These are phyloP conservation scores for Linum trigynum DNA, from an alignment of 345 rosid genomes.

Conservation along the genomic window DNA sequence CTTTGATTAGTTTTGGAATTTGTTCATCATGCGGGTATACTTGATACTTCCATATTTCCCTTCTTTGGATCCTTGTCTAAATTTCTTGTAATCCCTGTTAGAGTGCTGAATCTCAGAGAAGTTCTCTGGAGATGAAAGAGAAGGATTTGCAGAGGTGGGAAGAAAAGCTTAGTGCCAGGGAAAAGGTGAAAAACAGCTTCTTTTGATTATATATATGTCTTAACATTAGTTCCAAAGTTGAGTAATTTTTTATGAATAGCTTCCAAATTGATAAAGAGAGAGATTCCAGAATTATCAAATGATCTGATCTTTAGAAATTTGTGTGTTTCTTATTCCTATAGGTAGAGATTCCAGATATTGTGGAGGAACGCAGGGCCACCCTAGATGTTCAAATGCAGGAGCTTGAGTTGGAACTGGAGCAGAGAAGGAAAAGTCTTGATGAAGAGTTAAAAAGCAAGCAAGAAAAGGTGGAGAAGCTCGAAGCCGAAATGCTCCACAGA, in stretches of 20 bases:
- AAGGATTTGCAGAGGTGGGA: constrained; percentile 47
- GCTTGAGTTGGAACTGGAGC: constrained; percentile 49
- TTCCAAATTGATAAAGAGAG: too few species aligned
- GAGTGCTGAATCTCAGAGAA: constrained; percentile 38
- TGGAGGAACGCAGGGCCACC: constrained; percentile 52
- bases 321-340: constrained; percentile 20
- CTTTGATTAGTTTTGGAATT: too few species aligned
- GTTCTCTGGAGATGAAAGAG: constrained; percentile 41
- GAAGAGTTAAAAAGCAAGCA: constrained; percentile 45
- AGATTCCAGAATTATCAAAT: too few species aligned
- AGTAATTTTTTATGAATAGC: too few species aligned
- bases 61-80: not conserved
- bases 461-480: constrained; percentile 36
- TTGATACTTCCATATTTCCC: not conserved
- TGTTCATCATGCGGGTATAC: not conserved
- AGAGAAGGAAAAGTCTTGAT: constrained; percentile 47
- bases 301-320: not conserved
- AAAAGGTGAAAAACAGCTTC: constrained; percentile 44
- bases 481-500: constrained; percentile 39
- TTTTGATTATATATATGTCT: constrained; percentile 1
- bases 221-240: not conserved
- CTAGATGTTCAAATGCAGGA: constrained; percentile 44
- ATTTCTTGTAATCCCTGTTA: constrained; percentile 15
- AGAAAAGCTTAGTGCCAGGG: constrained; percentile 59
- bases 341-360: constrained; percentile 55